Percentiles rank a stretch among this genome's conserved stretches.
phyloP scores from a whole-genome alignment of 371 early-diverging fungal species.

The Zychaea mexicana region DNA sequence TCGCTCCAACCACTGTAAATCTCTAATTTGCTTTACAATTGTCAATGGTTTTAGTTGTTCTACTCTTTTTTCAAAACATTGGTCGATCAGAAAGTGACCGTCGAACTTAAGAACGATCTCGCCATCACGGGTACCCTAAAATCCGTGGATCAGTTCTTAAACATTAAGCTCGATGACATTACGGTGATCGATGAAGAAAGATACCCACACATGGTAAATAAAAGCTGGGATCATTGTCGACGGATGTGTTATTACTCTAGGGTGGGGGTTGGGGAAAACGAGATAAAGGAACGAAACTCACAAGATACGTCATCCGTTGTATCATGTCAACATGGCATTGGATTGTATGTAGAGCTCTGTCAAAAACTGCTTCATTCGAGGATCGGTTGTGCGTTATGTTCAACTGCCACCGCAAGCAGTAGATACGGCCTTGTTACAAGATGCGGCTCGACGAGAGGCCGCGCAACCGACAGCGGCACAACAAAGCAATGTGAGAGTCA shows the following conservation, averaged over 20 bases:
- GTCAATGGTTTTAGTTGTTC: conserved; percentile 96
- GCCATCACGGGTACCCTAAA: conserved; percentile 90
- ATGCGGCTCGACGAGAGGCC: conserved; percentile 92
- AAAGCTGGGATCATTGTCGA: neutral
- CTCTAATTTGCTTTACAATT: too few relatives aligned
- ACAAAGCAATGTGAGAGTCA: conserved; percentile 52
- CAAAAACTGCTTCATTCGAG: conserved; percentile 97
- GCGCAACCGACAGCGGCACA: conserved; percentile 62
- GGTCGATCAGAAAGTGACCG: conserved; percentile 93
- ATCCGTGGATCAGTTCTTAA: conserved; percentile 98
- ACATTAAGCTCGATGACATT: conserved; percentile 95
- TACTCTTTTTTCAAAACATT: conserved; percentile 99
- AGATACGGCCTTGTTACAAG: conserved; percentile 94
- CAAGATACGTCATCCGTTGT: too few relatives aligned
- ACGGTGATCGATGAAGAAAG: conserved; percentile 84
- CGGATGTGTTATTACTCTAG: too few relatives aligned
- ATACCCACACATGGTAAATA: conserved; percentile 95
- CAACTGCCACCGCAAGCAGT: conserved; percentile 86
- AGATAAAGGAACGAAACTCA: too few relatives aligned
- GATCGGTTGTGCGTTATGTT: conserved; percentile 98
- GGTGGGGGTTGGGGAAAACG: too few relatives aligned
- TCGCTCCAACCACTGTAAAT: too few relatives aligned
- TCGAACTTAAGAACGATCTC: conserved; percentile 99
- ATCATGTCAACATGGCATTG: too few relatives aligned
- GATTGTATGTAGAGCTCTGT: conserved; percentile 79